Base-by-base conservation (phyloP, 305 asterid species). In the Withania somnifera region DNA sequence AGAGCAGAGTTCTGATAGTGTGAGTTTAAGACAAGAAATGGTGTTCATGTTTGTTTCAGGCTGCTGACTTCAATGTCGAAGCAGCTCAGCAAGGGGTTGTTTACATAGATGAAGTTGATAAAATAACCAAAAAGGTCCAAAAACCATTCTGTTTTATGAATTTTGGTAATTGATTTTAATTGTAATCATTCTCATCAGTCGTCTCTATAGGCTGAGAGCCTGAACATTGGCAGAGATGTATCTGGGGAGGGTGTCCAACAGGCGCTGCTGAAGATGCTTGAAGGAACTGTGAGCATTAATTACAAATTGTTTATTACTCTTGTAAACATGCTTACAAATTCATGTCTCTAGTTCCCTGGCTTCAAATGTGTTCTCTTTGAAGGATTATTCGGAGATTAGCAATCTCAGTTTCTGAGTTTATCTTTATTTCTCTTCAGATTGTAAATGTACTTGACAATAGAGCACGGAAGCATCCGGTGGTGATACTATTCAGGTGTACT, bases 201-300 rank as follows among this genome's bases (percentile, higher is more conserved):
- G 83, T 83, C 82, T 81, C 78, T 87, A 83, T 89, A 94, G 98
- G 87, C 88, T 85, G 97, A 91, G 89, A 92, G 88, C 88, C 73
- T 87, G 82, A 91, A 90, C 68, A 79, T 83, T 82, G 93, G 95
- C 60, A 90, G 97, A 90, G 98, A 94, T 91, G 97, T 92, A 57
- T 88, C 94, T 68, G 98, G 97, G 52, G 96, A 94, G 86, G 97
- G 98, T 77, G 97, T 94, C 83, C 97, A 94, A 84, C 97, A 94
- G 77, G 94, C 97, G 22, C 86, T 94, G 63, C 90, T 94, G 75
- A 94, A 94, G 88, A 94, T 94, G 93, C 92, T 93, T 80, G 98
- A 93, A 86, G 98, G 98, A 91, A 89, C 92, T 81, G 98, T 93
- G 83, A 89, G 95, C 91, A 80, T 38, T 81, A 60, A 17, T 15